A percentile compares a stretch with the other conserved stretches of the same genome.
These are phyloP conservation scores for Metarhizium guizhouense DNA, from an alignment of 2,329 filamentous ascomycete genomes.

Conservation along the genomic window DNA sequence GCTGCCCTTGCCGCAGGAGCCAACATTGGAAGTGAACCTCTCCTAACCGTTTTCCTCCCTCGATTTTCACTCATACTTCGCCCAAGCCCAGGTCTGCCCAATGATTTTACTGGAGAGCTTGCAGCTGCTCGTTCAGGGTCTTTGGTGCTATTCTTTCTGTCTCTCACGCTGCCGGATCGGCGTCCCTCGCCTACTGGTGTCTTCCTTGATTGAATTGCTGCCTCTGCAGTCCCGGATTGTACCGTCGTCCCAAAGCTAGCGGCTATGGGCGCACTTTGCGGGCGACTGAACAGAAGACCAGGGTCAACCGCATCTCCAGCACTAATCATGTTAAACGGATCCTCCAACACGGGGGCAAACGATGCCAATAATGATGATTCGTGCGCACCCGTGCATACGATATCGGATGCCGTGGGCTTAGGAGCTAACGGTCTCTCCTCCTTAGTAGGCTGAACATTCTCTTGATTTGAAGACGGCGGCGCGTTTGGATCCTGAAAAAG, in stretches of 20 bases:
- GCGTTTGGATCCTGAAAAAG: conserved; percentile 41
- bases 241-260: conserved; percentile 22
- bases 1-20: conserved; percentile 32
- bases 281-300: conserved; percentile 46
- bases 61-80: conserved; percentile 47
- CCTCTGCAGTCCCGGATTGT: conserved; percentile 19
- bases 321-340: conserved; percentile 41
- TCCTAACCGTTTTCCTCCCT: conserved; percentile 31
- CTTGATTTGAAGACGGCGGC: conserved; percentile 24
- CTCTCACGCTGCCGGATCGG: conserved; percentile 36
- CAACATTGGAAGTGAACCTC: conserved; percentile 36
- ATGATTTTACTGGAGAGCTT: conserved; percentile 44
- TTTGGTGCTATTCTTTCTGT: conserved; percentile 29
- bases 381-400: conserved; percentile 11
- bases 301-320: conserved; percentile 47
- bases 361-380: conserved; percentile 27
- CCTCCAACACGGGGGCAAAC: conserved; percentile 31
- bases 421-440: conserved; percentile 41
- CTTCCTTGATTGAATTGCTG: conserved; percentile 17
- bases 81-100: conserved; percentile 38
- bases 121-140: conserved; percentile 30
- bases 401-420: conserved; percentile 32
- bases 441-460: conserved; percentile 27
- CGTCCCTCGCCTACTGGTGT: conserved; percentile 23
- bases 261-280: conserved; percentile 39